Conservation (phyloP, 768 basidiomycete species). For the Leccinum imitatum region DNA sequence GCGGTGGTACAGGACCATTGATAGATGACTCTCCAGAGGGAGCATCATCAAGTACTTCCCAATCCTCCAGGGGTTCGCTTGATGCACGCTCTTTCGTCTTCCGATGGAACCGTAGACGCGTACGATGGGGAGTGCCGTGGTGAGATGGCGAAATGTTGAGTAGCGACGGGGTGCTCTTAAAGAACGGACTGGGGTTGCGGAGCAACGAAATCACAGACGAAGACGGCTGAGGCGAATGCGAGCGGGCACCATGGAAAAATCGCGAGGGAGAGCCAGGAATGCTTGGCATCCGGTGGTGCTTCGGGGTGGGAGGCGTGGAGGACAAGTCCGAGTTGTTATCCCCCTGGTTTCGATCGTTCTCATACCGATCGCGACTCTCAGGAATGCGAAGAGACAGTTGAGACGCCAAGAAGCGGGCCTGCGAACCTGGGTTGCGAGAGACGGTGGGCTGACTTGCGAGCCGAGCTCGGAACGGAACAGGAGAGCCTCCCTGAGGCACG, state of each 20-base stretch:
- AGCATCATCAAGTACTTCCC: slow-evolving; percentile 33
- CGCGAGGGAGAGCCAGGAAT: slow-evolving; percentile 33
- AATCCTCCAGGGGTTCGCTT: slow-evolving; percentile 34
- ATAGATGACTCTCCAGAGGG: slow-evolving; percentile 27
- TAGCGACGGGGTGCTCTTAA: slow-evolving; percentile 35
- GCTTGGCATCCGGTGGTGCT: slow-evolving; percentile 31
- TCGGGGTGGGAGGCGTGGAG: slow-evolving; percentile 34
- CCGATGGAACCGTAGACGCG: slow-evolving; percentile 34
- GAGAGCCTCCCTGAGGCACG: slow-evolving; percentile 13
- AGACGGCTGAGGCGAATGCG: slow-evolving; percentile 35
- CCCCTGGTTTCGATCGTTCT: slow-evolving; percentile 29
- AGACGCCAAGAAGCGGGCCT: slow-evolving; percentile 34
- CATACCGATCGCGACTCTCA: slow-evolving; percentile 32
- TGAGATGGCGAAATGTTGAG: slow-evolving; percentile 33
- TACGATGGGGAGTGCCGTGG: slow-evolving; percentile 29
- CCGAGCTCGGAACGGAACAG: slow-evolving; percentile 31
- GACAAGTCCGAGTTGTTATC: slow-evolving; percentile 33
- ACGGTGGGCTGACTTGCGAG: slow-evolving; percentile 30
- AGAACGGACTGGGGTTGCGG: slow-evolving; percentile 36
- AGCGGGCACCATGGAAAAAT: slow-evolving; percentile 29
- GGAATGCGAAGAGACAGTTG: slow-evolving; percentile 35
- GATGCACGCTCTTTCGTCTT: slow-evolving; percentile 36
- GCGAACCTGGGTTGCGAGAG: slow-evolving; percentile 27
- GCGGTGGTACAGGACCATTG: slow-evolving; percentile 23
- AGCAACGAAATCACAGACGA: slow-evolving; percentile 35